These are phyloP conservation scores for Lipomyces kockii DNA, from an alignment of 805 yeast genomes.

Conservation along the genomic window DNA sequence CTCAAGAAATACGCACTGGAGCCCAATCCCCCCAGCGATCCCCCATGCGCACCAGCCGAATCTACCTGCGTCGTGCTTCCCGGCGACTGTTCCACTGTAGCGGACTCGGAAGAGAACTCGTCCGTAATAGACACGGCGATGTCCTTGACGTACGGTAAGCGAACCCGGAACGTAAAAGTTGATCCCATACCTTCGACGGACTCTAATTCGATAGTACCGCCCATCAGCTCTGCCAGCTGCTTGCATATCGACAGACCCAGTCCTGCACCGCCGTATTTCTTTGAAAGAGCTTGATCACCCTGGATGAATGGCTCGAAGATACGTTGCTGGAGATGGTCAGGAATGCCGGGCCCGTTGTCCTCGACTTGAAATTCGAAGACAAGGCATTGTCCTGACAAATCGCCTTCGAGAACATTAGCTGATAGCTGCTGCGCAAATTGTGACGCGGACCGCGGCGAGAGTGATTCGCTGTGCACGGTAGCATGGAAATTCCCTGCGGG, in stretches of 20 bases:
- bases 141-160: slow-evolving; percentile 64
- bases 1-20: slow-evolving; percentile 24
- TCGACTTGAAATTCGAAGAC: slow-evolving; percentile 71
- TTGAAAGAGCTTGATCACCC: slow-evolving; percentile 90
- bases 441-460: background rate
- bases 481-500: too few species aligned
- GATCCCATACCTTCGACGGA: slow-evolving; percentile 84
- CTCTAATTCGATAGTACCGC: slow-evolving; percentile 76
- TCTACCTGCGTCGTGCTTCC: slow-evolving; percentile 2
- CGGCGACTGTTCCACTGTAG: background rate
- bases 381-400: slow-evolving; percentile 53
- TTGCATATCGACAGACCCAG: slow-evolving; percentile 87
- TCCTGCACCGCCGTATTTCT: slow-evolving; percentile 96
- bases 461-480: background rate
- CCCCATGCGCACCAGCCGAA: slow-evolving; percentile 3
- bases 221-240: slow-evolving; percentile 89
- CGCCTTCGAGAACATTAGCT: slow-evolving; percentile 12
- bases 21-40: slow-evolving; percentile 27
- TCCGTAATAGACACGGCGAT: slow-evolving; percentile 23
- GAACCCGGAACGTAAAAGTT: slow-evolving; percentile 58
- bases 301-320: slow-evolving; percentile 97
- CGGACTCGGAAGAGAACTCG: background rate
- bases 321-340: slow-evolving; percentile 73
- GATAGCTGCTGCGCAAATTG: background rate
- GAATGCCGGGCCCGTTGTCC: slow-evolving; percentile 96